phyloP scores from a whole-genome alignment of 768 basidiomycete genomes.

The Boletus barrowsii region DNA sequence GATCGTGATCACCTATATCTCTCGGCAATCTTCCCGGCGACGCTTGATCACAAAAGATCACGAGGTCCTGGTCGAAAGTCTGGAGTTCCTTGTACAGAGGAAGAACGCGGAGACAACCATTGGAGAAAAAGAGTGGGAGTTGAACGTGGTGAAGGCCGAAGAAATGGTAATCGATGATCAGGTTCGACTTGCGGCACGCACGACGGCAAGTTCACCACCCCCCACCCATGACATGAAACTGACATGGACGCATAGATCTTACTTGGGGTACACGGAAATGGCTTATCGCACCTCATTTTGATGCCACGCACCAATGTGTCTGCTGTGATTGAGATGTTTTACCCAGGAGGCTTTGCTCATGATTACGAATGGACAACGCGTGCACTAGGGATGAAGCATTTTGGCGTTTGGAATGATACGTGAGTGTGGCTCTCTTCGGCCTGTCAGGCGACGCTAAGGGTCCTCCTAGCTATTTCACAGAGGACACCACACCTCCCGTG shows the following conservation, averaged over 20 bases:
- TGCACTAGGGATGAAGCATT: conserved; percentile 71
- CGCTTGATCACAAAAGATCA: conserved; percentile 58
- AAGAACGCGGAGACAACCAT: conserved; percentile 26
- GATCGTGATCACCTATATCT: conserved; percentile 71
- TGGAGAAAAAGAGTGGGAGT: conserved; percentile 47
- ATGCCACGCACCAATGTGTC: conserved; percentile 76
- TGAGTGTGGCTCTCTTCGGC: conserved; percentile 31
- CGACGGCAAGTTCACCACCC: conserved; percentile 52
- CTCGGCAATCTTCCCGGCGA: conserved; percentile 54
- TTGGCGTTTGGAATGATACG: conserved; percentile 81
- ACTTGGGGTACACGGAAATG: conserved; percentile 76
- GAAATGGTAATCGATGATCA: conserved; percentile 74
- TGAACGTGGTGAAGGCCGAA: conserved; percentile 62
- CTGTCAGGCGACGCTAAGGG: not conserved
- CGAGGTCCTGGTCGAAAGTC: conserved; percentile 45
- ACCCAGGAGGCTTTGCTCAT: conserved; percentile 74
- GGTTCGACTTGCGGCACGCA: conserved; percentile 56
- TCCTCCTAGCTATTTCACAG: conserved; percentile 15
- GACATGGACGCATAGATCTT: conserved; percentile 46
- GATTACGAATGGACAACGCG: conserved; percentile 84
- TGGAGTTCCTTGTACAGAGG: conserved; percentile 48
- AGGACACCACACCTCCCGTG: conserved; percentile 44
- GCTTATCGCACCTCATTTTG: conserved; percentile 80
- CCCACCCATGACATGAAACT: not conserved
- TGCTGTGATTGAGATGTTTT: conserved; percentile 85